Evolutionary conservation across 1,284 basidiomycete genomes (phyloP).

Genomic region (Ganoderma lingzhi): DNA sequence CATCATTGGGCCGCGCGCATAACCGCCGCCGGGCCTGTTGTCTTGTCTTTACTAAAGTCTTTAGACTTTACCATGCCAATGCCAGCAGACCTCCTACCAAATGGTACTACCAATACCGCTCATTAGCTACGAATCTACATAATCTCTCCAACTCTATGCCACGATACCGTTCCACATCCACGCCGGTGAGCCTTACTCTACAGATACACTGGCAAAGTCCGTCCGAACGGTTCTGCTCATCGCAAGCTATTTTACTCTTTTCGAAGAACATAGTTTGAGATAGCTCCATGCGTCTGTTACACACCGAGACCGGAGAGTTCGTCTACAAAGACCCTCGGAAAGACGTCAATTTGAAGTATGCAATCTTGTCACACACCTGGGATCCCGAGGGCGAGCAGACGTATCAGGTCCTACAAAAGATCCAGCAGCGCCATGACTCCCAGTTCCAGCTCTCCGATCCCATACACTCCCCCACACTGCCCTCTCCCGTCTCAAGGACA

Average conservation of each 20-base stretch:
- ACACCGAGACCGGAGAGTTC: conserved; percentile 4
- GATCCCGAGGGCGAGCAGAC: background rate
- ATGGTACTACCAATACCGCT: background rate
- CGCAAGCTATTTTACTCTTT: background rate
- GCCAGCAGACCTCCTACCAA: background rate
- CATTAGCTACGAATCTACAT: background rate
- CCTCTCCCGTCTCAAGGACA: background rate
- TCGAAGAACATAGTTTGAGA: background rate
- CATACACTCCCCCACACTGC: background rate
- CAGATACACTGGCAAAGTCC: background rate
- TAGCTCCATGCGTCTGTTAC: background rate
- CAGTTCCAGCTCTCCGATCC: background rate
- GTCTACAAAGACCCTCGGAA: background rate
- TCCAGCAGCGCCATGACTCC: background rate
- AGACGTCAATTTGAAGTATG: background rate
- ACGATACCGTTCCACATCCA: too few relatives aligned
- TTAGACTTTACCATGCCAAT: background rate
- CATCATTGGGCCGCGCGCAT: too few relatives aligned
- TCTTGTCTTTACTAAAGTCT: too few relatives aligned
- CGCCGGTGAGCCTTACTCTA: background rate
- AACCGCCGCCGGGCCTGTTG: too few relatives aligned
- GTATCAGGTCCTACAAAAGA: background rate
- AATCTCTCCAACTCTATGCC: too few relatives aligned
- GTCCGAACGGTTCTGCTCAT: background rate
- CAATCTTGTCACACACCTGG: conserved; percentile 12